Base-by-base conservation (phyloP, 805 yeast genomes). In the Teunomyces tritomae region DNA sequence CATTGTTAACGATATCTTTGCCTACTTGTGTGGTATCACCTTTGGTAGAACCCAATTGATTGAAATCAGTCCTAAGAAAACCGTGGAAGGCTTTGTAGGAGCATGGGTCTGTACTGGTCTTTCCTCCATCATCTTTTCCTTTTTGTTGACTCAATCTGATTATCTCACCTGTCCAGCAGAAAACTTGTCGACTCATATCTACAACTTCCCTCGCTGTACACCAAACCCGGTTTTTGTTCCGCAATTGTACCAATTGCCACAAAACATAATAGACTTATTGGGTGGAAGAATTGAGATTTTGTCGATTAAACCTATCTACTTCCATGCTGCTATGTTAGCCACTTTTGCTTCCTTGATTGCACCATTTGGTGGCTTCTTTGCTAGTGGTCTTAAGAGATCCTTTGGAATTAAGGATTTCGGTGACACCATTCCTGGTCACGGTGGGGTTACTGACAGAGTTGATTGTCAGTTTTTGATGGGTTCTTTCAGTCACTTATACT, bases 381-480 rank as follows among this genome's bases (percentile, higher is more conserved):
- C 98, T 5, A 85, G 95, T 46, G 99, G 98, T n/a, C 77, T 94
- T 58, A 94, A 94, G 74, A 83, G 99, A 69, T 89, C 98, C 10
- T 91, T 94, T 71, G 88, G 92, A 61, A 90, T 91, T 47, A 94
- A 94, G 70, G 99, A 94, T 69, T 94, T 94, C 62, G 99, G 98
- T 56, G 96, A 92, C 62, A 92, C 98, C 8, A 94, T 94, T 57
- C 99, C 99, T 11, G 99, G 99, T 28, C 99, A 94, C 64, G 99
- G 99, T 53, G 99, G 99, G 57, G 85, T 94, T 56, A 91, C 97
- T 24, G 99, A 94, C 65, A 81, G 99, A 71, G 85, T 94, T 74
- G 99, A 94, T 70, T 94, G 99, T 70, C 98, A 94, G 71, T 94
- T 92, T 64, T 74, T 94, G 57, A 94, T 94, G 98, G 99, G 99